phyloP scores from a whole-genome alignment of 1,139 yeast genomes.

The Blastobotrys illinoisensis region DNA sequence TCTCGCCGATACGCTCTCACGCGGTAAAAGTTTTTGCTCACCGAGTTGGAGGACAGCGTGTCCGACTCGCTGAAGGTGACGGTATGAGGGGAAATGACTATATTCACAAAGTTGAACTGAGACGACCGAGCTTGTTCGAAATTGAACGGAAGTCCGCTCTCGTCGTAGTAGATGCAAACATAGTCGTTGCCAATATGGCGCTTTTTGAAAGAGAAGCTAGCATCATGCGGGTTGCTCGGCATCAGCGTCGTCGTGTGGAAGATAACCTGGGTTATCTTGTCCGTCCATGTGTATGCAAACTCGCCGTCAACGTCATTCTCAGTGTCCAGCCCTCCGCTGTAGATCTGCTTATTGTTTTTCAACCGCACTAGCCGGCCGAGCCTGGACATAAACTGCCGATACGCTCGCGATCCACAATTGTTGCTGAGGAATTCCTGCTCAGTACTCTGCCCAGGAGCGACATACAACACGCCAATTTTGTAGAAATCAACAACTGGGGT shows the following conservation, averaged over 20 bases:
- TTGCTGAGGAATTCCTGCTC: slow-evolving; percentile 66
- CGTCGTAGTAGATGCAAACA: slow-evolving; percentile 76
- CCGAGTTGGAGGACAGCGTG: not conserved
- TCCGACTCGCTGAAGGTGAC: slow-evolving; percentile 20
- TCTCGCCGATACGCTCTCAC: slow-evolving; percentile 60
- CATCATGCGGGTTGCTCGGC: slow-evolving; percentile 49
- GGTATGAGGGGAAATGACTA: slow-evolving; percentile 67
- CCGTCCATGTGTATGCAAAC: slow-evolving; percentile 68
- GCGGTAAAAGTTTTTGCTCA: slow-evolving; percentile 39
- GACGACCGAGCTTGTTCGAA: slow-evolving; percentile 61
- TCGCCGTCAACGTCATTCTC: slow-evolving; percentile 69
- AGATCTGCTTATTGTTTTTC: slow-evolving; percentile 49
- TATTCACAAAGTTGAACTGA: slow-evolving; percentile 77
- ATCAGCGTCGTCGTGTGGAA: slow-evolving; percentile 80
- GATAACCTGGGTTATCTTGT: slow-evolving; percentile 63
- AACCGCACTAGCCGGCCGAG: slow-evolving; percentile 58
- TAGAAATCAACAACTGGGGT: slow-evolving; percentile 76
- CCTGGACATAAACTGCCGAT: slow-evolving; percentile 51
- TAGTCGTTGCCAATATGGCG: slow-evolving; percentile 83
- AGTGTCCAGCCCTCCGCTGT: slow-evolving; percentile 77
- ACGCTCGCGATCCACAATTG: slow-evolving; percentile 56
- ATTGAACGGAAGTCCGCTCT: slow-evolving; percentile 60
- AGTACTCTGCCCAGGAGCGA: slow-evolving; percentile 58
- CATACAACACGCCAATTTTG: slow-evolving; percentile 71
- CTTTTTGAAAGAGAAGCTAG: slow-evolving; percentile 53